phyloP scores from a whole-genome alignment of 192 early-diverging fungal species.

The Piromyces finnis region DNA sequence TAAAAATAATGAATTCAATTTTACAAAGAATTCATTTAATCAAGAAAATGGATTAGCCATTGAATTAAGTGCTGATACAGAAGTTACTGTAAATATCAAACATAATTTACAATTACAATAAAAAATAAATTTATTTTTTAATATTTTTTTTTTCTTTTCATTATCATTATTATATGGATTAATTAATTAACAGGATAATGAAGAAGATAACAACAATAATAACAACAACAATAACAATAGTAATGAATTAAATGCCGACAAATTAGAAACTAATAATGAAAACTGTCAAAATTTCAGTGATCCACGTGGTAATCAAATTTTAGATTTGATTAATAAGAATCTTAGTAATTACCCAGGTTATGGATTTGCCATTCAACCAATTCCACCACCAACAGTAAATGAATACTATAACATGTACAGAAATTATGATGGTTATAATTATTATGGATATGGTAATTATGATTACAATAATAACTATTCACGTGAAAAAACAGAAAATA shows the following conservation, averaged over 20 bases:
- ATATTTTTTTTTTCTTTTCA: too few relatives aligned
- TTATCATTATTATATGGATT: too few relatives aligned
- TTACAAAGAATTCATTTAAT: background rate
- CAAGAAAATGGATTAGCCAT: background rate
- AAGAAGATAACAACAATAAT: background rate
- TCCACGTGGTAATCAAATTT: background rate
- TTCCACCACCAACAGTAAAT: background rate
- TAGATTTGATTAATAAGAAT: background rate
- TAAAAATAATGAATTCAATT: too few relatives aligned
- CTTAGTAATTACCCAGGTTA: background rate
- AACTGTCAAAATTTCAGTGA: background rate
- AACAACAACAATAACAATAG: background rate
- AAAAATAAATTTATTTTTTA: too few relatives aligned
- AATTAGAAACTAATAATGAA: background rate
- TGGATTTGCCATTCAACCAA: background rate
- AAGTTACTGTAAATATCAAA: background rate
- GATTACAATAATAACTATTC: background rate
- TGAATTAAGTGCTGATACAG: background rate
- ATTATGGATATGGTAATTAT: background rate
- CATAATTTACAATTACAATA: too few relatives aligned
- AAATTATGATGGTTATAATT: background rate
- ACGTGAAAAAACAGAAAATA: background rate
- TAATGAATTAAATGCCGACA: background rate
- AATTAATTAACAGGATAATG: background rate
- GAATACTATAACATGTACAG: background rate